phyloP scores from a whole-genome alignment of 2,329 filamentous ascomycete genomes.

The Phaeomoniella chlamydospora region DNA sequence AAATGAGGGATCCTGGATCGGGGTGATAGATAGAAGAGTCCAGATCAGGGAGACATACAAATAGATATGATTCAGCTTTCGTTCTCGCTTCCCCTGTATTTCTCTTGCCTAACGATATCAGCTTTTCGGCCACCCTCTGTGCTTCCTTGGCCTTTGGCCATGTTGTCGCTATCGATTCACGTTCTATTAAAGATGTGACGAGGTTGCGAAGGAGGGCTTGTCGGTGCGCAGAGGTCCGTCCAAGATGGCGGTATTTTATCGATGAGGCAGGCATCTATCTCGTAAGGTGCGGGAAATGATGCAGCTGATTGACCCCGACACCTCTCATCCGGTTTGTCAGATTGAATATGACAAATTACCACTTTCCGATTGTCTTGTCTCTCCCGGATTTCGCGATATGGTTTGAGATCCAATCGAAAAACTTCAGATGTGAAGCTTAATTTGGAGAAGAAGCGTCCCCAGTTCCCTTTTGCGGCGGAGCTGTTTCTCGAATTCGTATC shows the following conservation, averaged over 20 bases:
- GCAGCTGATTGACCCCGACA: not conserved
- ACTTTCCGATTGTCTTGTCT: too few relatives aligned
- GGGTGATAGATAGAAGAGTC: not conserved
- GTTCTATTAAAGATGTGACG: conserved; percentile 83
- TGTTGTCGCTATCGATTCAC: conserved; percentile 89
- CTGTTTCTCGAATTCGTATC: too few relatives aligned
- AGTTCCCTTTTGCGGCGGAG: too few relatives aligned
- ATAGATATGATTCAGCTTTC: conserved; percentile 69
- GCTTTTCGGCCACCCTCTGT: conserved; percentile 81
- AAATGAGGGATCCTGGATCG: too few relatives aligned
- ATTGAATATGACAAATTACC: too few relatives aligned
- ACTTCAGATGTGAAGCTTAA: too few relatives aligned
- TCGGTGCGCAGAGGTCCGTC: conserved; percentile 73
- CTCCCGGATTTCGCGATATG: conserved; percentile 3
- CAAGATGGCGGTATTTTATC: conserved; percentile 78
- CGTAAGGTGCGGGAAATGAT: not conserved
- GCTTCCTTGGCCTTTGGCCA: conserved; percentile 96
- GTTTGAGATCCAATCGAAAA: conserved; percentile 3
- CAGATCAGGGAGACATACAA: conserved; percentile 43
- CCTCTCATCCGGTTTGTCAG: too few relatives aligned
- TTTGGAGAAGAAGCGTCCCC: too few relatives aligned
- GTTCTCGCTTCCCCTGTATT: conserved; percentile 70
- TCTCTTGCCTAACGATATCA: conserved; percentile 86
- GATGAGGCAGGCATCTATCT: conserved; percentile 13
- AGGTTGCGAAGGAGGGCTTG: conserved; percentile 89